Conservation (phyloP, 2,329 filamentous ascomycete species). For the Phaeoacremonium minimum region DNA sequence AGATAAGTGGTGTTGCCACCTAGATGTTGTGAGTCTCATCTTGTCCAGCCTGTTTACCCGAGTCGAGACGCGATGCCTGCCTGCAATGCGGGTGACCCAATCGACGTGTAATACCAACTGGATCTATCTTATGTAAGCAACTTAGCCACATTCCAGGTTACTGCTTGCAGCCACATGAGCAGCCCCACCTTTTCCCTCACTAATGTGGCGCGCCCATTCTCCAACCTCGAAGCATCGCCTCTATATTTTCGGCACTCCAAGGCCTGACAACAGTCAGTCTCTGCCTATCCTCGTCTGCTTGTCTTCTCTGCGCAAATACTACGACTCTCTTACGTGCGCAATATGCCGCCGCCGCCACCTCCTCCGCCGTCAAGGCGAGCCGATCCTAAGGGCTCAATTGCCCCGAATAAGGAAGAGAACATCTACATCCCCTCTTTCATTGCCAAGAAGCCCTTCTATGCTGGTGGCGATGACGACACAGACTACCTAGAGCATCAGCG, state of each 20-base stretch:
- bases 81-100: too few species aligned
- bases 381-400: conserved; percentile 4
- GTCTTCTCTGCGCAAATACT: not conserved
- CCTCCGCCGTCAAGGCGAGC: conserved; percentile 4
- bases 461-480: conserved; percentile 68
- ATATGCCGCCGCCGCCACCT: conserved; percentile 13
- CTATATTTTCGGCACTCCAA: not conserved
- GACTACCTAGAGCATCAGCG: conserved; percentile 98
- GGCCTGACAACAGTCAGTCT: not conserved
- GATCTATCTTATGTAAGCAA: too few species aligned
- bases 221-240: conserved; percentile 1
- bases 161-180: too few species aligned
- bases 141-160: too few species aligned
- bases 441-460: conserved; percentile 95
- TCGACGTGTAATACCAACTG: too few species aligned
- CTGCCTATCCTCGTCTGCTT: not conserved
- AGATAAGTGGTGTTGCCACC: too few species aligned
- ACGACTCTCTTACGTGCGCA: not conserved
- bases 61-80: too few species aligned
- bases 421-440: conserved; percentile 98
- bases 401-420: conserved; percentile 74
- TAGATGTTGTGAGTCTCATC: too few species aligned
- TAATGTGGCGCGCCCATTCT: too few species aligned
- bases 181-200: too few species aligned
- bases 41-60: too few species aligned